Base-by-base conservation (phyloP, 2,329 filamentous ascomycete species). In the Aspergillus felis region DNA sequence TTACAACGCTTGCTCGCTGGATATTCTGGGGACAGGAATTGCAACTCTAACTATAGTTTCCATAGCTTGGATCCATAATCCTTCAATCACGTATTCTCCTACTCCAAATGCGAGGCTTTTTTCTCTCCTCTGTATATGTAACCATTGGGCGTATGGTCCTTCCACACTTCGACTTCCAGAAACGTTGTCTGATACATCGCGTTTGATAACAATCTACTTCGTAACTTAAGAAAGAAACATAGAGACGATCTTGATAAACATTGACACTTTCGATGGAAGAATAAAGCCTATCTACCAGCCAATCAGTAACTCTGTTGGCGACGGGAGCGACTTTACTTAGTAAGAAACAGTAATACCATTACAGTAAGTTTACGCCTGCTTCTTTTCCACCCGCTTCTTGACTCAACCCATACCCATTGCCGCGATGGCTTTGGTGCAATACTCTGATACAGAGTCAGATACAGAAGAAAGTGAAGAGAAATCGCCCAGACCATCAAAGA, bases 371-470 rank as follows among this genome's bases (percentile, higher is more conserved):
- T 14, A 47, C 5, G 2, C 24, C 7, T 47, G 10, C 22, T 46
- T 14, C 8, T 46, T 3, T 4, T 24, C n/a, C 12, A 46, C n/a
- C 1, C 41, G 3, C 22, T 46, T 24, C 22, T 10, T 46, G n/a
- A 4, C 17, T 22, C 24, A 24, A 27, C 12, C 5, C 4, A 0
- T 27, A 25, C 20, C 22, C 9, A 47, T 25, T 46, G 22, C 20
- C 27, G 12, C 7, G 22, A 88, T 88, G 86, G 76, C 79, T 55
- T 78, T 90, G 35, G 87, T 90, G 62, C 81, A 85, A 65, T 91
- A 92, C 71, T 81, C 84, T 32, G 71, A 76, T 58, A 74, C 74
- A 47, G 68, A 78, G 66, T 71, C 76, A 56, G 69, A 78, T 61
- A 66, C 65, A 28, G 71, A 73, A 17, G 24, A 28, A 22, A 51